phyloP scores from a whole-genome alignment of 2,329 filamentous ascomycete species.

The Trichoderma sp. region DNA sequence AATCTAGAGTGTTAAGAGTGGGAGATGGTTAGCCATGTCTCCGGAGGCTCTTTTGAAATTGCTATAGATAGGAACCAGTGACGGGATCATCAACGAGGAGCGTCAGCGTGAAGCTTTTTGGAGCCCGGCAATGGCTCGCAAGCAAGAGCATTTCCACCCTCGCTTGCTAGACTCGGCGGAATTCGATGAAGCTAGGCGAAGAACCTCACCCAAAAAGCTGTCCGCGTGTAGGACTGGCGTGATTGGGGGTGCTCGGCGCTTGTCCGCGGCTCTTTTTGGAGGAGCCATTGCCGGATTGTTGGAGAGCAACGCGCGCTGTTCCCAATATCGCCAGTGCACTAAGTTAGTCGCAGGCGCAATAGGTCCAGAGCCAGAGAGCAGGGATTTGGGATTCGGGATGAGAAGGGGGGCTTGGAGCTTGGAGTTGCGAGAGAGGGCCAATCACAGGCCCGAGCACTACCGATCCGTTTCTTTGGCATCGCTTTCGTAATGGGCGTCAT shows the following conservation, averaged over 20 bases:
- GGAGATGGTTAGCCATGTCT: not conserved
- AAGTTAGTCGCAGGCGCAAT: not conserved
- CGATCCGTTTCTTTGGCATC: not conserved
- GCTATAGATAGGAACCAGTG: conserved; percentile 1
- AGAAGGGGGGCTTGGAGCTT: not conserved
- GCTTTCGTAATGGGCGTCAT: conserved; percentile 11
- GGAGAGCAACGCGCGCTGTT: not conserved
- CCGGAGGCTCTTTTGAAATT: not conserved
- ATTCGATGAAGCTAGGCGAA: not conserved
- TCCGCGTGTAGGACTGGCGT: conserved; percentile 3
- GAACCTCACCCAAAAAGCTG: not conserved
- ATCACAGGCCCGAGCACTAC: not conserved
- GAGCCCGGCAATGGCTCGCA: not conserved
- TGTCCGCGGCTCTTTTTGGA: conserved; percentile 20
- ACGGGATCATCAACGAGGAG: not conserved
- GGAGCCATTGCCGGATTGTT: not conserved
- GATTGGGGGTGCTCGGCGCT: conserved; percentile 15
- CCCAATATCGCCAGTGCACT: not conserved
- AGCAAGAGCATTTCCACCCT: not conserved
- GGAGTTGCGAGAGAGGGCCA: not conserved
- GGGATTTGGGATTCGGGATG: not conserved
- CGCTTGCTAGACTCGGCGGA: conserved; percentile 17
- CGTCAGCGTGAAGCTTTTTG: conserved; percentile 8
- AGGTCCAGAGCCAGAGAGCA: not conserved
- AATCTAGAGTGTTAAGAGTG: not conserved